Base-by-base conservation (phyloP, 768 basidiomycete species). In the Lactarius deliciosus region DNA sequence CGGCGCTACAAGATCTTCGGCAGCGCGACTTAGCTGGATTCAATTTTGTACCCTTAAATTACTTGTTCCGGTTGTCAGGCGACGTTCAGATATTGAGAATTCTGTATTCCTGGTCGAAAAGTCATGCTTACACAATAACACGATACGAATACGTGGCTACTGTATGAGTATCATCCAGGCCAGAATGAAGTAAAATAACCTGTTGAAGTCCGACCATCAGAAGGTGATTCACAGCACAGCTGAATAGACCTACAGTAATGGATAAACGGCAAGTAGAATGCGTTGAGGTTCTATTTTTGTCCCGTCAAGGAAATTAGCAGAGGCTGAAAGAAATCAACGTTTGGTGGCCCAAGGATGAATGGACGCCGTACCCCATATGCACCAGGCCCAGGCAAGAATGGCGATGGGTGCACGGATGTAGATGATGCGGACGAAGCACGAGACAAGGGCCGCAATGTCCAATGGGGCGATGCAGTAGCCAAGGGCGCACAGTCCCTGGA, bases 81-180 rank as follows among this genome's bases (percentile, higher is more conserved):
- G 58, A 45, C 40, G 41, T 57, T 64, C 43, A 64, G 38, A 60
- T 13, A 34, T 40, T 47, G 53, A 57, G 53, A 53, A 34, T 54
- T 40, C 13, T 34, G 62, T 65, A 61, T 60, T 63, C 43, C 63
- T 57, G 8, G 57, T 38, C 50, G 30, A 57, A 47, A 41, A 28
- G 43, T 30, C 58, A 47, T 60, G 28, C 38, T 47, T 60, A 68
- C 63, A 63, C 63, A 63, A 68, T 28, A 43, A 53, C 43, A 36
- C 22, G 38, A 60, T 34, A 64, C 16, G 40, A 34, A 36, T 43
- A 38, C 11, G 57, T 50, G 45, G 67, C 69, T 75, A 96, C 77
- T 94, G 92, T 70, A 96, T 96, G 72, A 96, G 81, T 71, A 96
- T 96, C 94, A 96, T 96, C 94, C 94, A 96, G 3, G 94, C 92